A percentile compares a stretch with the other conserved stretches of the same genome.
Conservation (phyloP, 768 basidiomycete species). For the Scleroderma citrinum region DNA sequence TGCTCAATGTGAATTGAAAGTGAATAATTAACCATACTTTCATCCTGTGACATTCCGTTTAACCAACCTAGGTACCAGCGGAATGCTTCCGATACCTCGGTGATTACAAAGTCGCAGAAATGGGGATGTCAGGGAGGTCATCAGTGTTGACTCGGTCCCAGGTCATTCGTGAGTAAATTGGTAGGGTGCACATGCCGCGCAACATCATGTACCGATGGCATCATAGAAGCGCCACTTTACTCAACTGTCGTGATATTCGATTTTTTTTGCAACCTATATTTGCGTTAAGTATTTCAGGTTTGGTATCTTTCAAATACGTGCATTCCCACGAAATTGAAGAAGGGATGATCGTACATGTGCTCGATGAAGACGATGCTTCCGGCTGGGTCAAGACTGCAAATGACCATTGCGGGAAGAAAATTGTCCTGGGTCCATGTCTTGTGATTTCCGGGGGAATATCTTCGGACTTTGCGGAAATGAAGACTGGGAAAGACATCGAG, state of each 20-base stretch:
- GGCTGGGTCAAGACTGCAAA: constrained; percentile 79
- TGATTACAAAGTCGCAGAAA: constrained; percentile 18
- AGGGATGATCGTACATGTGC: constrained; percentile 54
- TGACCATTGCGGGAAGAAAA: constrained; percentile 54
- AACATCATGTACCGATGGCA: constrained; percentile 1
- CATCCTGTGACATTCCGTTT: constrained; percentile 7
- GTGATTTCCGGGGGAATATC: constrained; percentile 32
- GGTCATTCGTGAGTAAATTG: constrained; percentile 16
- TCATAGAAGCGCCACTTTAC: no score
- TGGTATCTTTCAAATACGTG: constrained; percentile 26
- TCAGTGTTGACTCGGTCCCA: constrained; percentile 30
- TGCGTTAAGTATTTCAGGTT: no score
- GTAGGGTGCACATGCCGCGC: constrained; percentile 4
- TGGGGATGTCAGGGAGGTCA: constrained; percentile 20
- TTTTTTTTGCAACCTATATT: no score
- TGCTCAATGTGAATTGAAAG: constrained; percentile 83
- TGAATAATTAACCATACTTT: constrained; percentile 18
- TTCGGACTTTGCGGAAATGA: not conserved
- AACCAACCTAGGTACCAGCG: constrained; percentile 55
- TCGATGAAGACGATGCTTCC: constrained; percentile 81
- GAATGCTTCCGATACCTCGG: constrained; percentile 44
- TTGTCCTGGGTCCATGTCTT: constrained; percentile 83
- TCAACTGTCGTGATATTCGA: no score
- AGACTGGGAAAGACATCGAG: constrained; percentile 27
- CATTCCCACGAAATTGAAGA: constrained; percentile 37